Base-by-base conservation (phyloP, 306 rosid genomes). In the Neltuma alba region DNA sequence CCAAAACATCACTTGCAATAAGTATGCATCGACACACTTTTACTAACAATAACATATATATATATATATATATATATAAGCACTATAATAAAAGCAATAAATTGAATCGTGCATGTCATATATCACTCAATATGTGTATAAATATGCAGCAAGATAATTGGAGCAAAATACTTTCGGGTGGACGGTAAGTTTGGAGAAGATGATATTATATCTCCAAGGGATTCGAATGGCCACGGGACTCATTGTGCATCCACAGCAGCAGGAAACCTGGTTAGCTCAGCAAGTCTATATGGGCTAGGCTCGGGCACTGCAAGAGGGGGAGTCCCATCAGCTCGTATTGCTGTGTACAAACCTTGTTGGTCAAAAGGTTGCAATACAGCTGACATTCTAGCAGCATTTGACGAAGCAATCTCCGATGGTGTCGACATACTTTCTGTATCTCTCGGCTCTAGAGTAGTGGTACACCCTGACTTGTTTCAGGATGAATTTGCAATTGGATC, bases 391-490 rank as follows among this genome's bases (percentile, higher is more conserved):
- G 70, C 62, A 0, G 86, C 83, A 9, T 87, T 86, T 41, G 89
- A 87, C 27, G 89, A 77, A 2, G 90, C 89, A 7, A 84, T 88
- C 34, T 83, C 77, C 0, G 92, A 88, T 40, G 89, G 89, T 9
- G 88, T 90, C 11, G 94, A 90, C 33, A 69, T 88, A 4, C 30
- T 88, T 41, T 81, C 88, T 2, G 3, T 85, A 3, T 90, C 88
- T 1, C 3, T 84, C 1, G 89, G 74, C 80, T 6, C 7, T 20
- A 1, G 16, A 0, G 2, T 5, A 0, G 86, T 0, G 70, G 70
- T 0, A 0, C 0, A 11, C 0, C 38, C 4, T 0, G 44, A 52
- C 38, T 86, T 81, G 71, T 84, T 88, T 54, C 25, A 70, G 0
- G 73, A 79, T 18, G 0, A 71, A 28, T 45, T 40, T 14, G 64